Evolutionary conservation across 2,329 filamentous ascomycete species (phyloP).

Genomic region (Triangularia setosa): DNA sequence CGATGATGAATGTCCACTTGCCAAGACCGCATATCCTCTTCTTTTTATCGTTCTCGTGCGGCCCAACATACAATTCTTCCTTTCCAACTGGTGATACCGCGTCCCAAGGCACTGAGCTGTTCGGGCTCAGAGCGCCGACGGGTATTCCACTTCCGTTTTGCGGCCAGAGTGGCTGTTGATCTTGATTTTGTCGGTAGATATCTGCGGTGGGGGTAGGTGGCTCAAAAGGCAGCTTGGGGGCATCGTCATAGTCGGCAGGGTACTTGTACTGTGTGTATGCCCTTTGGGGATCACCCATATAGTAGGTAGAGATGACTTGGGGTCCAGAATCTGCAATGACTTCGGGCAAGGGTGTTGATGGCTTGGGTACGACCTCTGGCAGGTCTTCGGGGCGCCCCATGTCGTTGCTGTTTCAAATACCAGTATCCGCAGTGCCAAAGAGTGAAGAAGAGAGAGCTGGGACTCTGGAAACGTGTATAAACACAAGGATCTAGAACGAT

Average conservation of each 20-base stretch:
- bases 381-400: slow-evolving; percentile 23
- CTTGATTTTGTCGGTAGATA: background rate
- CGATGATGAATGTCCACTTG: slow-evolving; percentile 22
- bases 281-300: slow-evolving; percentile 8
- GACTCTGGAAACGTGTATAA: too few relatives aligned
- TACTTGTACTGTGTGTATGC: slow-evolving; percentile 24
- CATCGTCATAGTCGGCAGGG: slow-evolving; percentile 20
- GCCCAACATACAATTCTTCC: slow-evolving; percentile 1
- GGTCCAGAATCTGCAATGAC: slow-evolving; percentile 21
- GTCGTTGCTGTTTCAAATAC: background rate
- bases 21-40: slow-evolving; percentile 24
- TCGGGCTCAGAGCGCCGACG: slow-evolving; percentile 13
- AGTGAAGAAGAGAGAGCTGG: too few relatives aligned
- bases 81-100: slow-evolving; percentile 7
- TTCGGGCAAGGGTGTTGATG: slow-evolving; percentile 11
- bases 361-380: slow-evolving; percentile 25
- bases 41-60: slow-evolving; percentile 10
- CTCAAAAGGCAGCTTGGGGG: slow-evolving; percentile 21
- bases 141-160: background rate
- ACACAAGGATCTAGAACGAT: background rate
- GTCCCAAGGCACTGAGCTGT: slow-evolving; percentile 22
- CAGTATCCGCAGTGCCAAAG: too few relatives aligned
- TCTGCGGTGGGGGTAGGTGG: background rate
- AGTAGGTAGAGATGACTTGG: slow-evolving; percentile 11
- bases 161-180: background rate